A percentile compares a stretch with the other conserved stretches of the same genome.
phyloP scores from a whole-genome alignment of 768 basidiomycete genomes.

The Lactifluus volemus region DNA sequence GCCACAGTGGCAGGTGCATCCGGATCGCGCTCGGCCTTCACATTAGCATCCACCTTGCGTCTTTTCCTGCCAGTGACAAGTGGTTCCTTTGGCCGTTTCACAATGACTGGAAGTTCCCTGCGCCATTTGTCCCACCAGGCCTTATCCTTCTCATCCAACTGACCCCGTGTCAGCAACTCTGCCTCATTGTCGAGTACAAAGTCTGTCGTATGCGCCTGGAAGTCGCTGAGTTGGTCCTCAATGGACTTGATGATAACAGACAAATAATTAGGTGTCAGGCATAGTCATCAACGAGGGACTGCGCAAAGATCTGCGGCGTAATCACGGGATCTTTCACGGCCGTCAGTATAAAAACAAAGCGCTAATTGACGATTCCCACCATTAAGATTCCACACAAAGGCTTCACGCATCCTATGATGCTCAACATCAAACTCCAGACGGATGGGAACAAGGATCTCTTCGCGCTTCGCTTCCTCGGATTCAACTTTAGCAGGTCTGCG shows the following conservation, averaged over 20 bases:
- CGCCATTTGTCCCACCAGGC: constrained; percentile 72
- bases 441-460: constrained; percentile 86
- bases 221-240: constrained; percentile 81
- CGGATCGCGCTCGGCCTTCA: constrained; percentile 13
- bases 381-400: constrained; percentile 94
- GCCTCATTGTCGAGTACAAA: constrained; percentile 36
- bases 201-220: constrained; percentile 53
- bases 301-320: constrained; percentile 85
- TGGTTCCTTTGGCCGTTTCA: constrained; percentile 19
- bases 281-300: constrained; percentile 89
- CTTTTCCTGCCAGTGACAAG: constrained; percentile 15
- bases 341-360: not conserved
- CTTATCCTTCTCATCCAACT: constrained; percentile 39
- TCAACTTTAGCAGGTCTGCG: constrained; percentile 53
- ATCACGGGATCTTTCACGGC: constrained; percentile 67
- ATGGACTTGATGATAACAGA: constrained; percentile 69
- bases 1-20: constrained; percentile 40
- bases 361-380: constrained; percentile 42
- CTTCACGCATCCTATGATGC: constrained; percentile 87
- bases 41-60: constrained; percentile 20
- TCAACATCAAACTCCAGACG: constrained; percentile 97
- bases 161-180: constrained; percentile 32
- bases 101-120: constrained; percentile 39
- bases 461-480: constrained; percentile 45
- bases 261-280: constrained; percentile 55